Evolutionary conservation across 768 basidiomycete genomes (phyloP), one percentile per base, ranked within the genome.

Genomic region (Tricholoma bakamatsutake): DNA sequence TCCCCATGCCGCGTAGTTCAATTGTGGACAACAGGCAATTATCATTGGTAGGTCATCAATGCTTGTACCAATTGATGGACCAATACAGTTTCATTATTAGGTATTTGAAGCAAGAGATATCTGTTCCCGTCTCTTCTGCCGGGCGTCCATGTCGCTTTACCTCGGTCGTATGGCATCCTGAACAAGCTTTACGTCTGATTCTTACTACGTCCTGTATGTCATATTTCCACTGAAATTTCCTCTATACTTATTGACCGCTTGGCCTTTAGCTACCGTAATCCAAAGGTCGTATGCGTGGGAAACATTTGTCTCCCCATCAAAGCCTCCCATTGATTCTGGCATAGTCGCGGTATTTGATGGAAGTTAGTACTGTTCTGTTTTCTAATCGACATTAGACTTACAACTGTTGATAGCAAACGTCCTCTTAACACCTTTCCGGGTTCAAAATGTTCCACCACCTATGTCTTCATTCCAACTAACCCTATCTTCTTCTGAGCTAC

Each of bases 381-480:
- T 46, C 13, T 7, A 40, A 13, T 5, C 40, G 18, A 31, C 37
- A 46, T 31, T 53, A 42, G 35, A 33, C 46, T 48, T 37, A 52
- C 42, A 15, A n/a, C 28, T 17, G 28, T 33, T 15, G 27, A 43
- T 67, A 96, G 94, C 82, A 2, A 76, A 74, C 18, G 72, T 92
- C 54, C 80, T 95, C 3, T 74, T 99, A 39, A 99, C 96, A 2
- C 90, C 97, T 13, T 98, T 98, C 79, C 82, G 94, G 39, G 81
- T 83, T 0, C 91, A 96, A 71, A 98, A 97, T 65, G 81, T 96
- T 4, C 97, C 96, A n/a, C 97, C 97, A n/a, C 97, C 97, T 0
- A 95, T 97, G 93, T 90, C 86, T 1, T 87, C 92, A 1, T 76
- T 79, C 57, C 70, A 76, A 57, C 72, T 81, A 10, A 34, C 65